Percentiles rank a stretch among this genome's conserved stretches.
phyloP scores from a whole-genome alignment of 345 rosid genomes.

The Melaleuca quinquenervia region DNA sequence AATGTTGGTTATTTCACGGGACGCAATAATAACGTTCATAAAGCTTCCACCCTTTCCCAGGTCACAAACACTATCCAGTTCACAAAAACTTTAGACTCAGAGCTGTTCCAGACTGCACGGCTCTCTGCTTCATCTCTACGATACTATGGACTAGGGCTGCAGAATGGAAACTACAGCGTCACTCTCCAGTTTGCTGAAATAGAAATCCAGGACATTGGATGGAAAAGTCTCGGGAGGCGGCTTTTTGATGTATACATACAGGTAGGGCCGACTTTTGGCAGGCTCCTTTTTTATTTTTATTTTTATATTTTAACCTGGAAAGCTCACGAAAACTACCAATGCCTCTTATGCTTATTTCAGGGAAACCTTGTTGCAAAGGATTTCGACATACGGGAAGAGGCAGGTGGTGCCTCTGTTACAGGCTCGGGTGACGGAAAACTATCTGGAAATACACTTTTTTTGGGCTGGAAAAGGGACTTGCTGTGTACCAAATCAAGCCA shows the following conservation, averaged over 20 bases:
- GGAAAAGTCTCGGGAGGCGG: constrained; percentile 40
- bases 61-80: no score
- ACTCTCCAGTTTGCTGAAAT: constrained; percentile 37
- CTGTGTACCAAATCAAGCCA: constrained; percentile 16
- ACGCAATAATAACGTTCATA: constrained; percentile 15
- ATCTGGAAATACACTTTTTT: constrained; percentile 27
- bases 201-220: constrained; percentile 5
- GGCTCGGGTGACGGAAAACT: constrained; percentile 14
- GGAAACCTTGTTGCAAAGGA: constrained; percentile 36
- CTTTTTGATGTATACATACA: constrained; percentile 43
- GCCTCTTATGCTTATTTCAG: constrained; percentile 6
- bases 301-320: not conserved
- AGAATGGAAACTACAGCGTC: constrained; percentile 69
- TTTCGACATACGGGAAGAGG: constrained; percentile 29
- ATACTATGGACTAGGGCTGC: constrained; percentile 72
- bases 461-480: constrained; percentile 43
- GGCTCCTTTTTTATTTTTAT: not conserved
- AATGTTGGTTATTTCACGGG: constrained; percentile 29
- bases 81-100: constrained; percentile 23
- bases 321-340: not conserved
- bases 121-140: constrained; percentile 62
- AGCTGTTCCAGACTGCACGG: constrained; percentile 46
- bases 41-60: constrained; percentile 10
- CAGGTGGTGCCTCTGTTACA: constrained; percentile 13
- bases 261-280: constrained; percentile 8